Percentiles rank a stretch among this genome's conserved stretches.
phyloP scores from a whole-genome alignment of 2,329 filamentous ascomycete genomes.

The Fusarium tupiense region DNA sequence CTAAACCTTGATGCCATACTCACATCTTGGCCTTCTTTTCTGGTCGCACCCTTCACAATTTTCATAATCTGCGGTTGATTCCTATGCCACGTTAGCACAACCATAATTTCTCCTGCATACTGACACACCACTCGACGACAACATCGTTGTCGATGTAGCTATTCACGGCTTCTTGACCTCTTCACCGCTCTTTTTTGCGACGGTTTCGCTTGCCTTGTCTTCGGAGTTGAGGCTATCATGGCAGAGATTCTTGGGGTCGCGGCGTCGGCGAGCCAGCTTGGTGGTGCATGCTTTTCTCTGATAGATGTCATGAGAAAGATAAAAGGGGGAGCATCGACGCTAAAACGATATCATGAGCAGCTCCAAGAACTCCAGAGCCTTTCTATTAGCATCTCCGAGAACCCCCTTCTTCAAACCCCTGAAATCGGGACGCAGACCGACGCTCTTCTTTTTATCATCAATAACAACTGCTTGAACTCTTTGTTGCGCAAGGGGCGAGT shows the following conservation, averaged over 20 bases:
- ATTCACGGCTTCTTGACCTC: not conserved
- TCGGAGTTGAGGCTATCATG: conserved; percentile 15
- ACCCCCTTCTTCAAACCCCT: conserved; percentile 37
- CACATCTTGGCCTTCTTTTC: not conserved
- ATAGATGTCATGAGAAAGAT: conserved; percentile 35
- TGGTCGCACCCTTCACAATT: conserved; percentile 4
- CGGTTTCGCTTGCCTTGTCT: not conserved
- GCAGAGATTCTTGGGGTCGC: conserved; percentile 38
- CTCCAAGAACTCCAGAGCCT: conserved; percentile 33
- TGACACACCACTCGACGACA: not conserved
- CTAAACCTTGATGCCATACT: not conserved
- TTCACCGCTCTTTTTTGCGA: conserved; percentile 18
- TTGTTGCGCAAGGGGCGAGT: not conserved
- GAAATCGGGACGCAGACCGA: conserved; percentile 25
- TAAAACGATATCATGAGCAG: conserved; percentile 32
- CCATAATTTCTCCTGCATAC: conserved; percentile 18
- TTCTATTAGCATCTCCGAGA: conserved; percentile 29
- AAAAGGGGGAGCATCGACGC: conserved; percentile 31
- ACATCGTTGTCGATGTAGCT: not conserved
- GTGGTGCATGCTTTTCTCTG: conserved; percentile 16
- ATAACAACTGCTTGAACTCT: conserved; percentile 11
- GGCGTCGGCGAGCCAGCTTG: conserved; percentile 33
- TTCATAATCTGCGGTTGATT: not conserved
- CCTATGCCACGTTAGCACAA: conserved; percentile 28
- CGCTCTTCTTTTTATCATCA: conserved; percentile 21